A percentile compares a stretch with the other conserved stretches of the same genome.
Conservation (phyloP, 768 basidiomycete species). For the Coprinopsis marcescibilis region DNA sequence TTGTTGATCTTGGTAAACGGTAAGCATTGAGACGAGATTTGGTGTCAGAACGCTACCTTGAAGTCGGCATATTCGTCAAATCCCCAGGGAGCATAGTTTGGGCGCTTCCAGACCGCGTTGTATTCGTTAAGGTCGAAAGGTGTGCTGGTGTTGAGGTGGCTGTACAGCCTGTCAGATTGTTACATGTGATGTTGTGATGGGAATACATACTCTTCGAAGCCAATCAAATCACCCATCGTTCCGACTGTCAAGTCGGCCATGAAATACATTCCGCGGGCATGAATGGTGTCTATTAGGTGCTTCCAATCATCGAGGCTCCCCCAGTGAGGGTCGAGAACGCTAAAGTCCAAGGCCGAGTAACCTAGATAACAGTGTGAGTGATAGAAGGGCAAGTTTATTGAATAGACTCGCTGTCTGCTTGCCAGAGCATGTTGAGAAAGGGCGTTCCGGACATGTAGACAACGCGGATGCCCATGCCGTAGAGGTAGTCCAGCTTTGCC, state of each 20-base stretch:
- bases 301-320: constrained; percentile 81
- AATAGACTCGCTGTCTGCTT: constrained; percentile 77
- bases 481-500: constrained; percentile 75
- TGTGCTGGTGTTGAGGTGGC: constrained; percentile 72
- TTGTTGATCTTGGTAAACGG: constrained; percentile 56
- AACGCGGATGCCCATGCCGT: constrained; percentile 80
- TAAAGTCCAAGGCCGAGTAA: constrained; percentile 91
- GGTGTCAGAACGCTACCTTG: constrained; percentile 32
- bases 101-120: constrained; percentile 65
- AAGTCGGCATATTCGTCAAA: constrained; percentile 85
- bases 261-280: constrained; percentile 81
- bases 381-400: constrained; percentile 3
- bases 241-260: constrained; percentile 94
- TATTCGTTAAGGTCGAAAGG: constrained; percentile 79
- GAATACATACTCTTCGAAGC: constrained; percentile 61
- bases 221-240: constrained; percentile 85
- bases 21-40: not conserved
- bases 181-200: not conserved
- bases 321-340: constrained; percentile 89
- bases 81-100: constrained; percentile 77
- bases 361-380: constrained; percentile 36
- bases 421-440: constrained; percentile 96
- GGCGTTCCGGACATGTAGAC: constrained; percentile 92
- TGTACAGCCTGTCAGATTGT: constrained; percentile 22
- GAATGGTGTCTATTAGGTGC: constrained; percentile 66